Evolutionary conservation across 148 eudicot species (phyloP).

Genomic region (Fagopyrum esculentum): DNA sequence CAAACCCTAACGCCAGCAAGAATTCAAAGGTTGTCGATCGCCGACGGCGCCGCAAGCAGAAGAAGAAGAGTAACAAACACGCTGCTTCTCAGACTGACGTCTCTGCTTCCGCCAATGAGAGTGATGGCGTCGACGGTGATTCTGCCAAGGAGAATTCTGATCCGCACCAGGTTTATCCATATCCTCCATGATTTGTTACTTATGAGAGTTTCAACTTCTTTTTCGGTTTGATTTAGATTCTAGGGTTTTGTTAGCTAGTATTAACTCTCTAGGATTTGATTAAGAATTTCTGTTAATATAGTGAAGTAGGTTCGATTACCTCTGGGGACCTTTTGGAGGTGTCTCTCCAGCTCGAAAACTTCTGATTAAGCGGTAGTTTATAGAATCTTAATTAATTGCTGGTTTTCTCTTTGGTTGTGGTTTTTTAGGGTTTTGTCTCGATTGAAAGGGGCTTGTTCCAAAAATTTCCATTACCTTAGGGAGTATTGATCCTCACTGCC

Average conservation of each 20-base stretch:
- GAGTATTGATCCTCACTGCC: neutral
- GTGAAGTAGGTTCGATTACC: neutral
- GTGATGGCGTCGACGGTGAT: slow-evolving; percentile 27
- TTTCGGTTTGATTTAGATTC: neutral
- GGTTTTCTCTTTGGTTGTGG: too few relatives aligned
- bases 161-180: slow-evolving; percentile 27
- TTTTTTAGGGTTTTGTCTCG: neutral
- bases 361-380: neutral
- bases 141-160: slow-evolving; percentile 37
- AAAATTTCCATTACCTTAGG: neutral
- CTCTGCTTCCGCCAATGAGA: slow-evolving; percentile 20
- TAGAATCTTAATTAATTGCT: too few relatives aligned
- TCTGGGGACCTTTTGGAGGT: neutral
- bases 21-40: slow-evolving; percentile 58
- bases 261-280: too few relatives aligned
- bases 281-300: too few relatives aligned
- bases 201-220: neutral
- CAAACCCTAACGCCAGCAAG: slow-evolving; percentile 42
- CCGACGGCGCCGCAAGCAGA: slow-evolving; percentile 63
- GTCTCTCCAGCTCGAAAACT: neutral
- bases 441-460: neutral
- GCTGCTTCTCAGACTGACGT: neutral
- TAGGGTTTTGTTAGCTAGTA: neutral
- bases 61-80: slow-evolving; percentile 60
- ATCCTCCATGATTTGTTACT: neutral